Base-by-base conservation (phyloP, 2,329 filamentous ascomycete species). In the Paracorniculantispora psalliotae region DNA sequence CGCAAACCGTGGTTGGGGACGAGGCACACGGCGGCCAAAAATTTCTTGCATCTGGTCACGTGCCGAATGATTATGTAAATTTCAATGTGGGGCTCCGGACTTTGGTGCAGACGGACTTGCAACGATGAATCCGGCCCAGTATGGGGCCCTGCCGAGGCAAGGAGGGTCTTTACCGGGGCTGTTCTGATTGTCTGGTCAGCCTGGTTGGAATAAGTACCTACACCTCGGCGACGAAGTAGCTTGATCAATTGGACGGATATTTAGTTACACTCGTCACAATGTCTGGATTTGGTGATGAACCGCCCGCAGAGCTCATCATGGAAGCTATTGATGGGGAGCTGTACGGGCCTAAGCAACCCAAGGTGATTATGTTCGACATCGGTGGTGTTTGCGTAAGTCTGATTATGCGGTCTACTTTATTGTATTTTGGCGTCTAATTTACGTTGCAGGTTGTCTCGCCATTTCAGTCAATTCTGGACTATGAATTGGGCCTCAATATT, bases 371-470 rank as follows among this genome's bases (percentile, higher is more conserved):
- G 23, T 97, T 97, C 72, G 94, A 99, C 74, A 94, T 99, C 66
- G 94, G 94, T 41, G 94, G 94, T 62, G 94, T 99, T 66, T 96
- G 91, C 81, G 93, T 96, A 88, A 80, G 91, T 86, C n/a, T 61
- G 19, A 44, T n/a, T 17, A 17, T 35, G 19, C 21, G 2, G 9
- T 19, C 21, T 15, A 49, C 23, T 21, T 30, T 2, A 3, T n/a
- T 23, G 12, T 21, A 30, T 7, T 17, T 2, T 2, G 30, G 25
- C 2, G 15, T 25, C 28, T 44, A 43, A 28, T 25, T 23, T 35
- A 13, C 13, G 13, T 15, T 2, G 4, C 30, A 96, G 92, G 91
- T 97, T 57, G 79, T 89, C 25, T 97, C 92, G 1, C 94, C 94
- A 10, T 92, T 99, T 68, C 91, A 96, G 76, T 87, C 90, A 2